phyloP scores from a whole-genome alignment of 768 basidiomycete genomes.

The Rhodotorula paludigena region DNA sequence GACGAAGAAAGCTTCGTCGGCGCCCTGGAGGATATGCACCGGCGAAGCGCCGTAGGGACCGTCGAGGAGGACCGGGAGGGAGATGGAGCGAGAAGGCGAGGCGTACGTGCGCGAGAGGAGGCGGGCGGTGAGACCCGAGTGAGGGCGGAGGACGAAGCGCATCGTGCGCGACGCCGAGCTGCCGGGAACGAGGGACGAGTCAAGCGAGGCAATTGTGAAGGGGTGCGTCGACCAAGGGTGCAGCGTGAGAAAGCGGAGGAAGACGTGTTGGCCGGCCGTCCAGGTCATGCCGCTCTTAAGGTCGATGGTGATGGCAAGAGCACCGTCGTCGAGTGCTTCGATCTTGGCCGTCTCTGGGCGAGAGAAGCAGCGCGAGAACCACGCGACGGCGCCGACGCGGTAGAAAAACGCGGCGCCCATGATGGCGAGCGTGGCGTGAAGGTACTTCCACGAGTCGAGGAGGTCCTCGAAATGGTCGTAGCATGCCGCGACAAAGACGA shows the following conservation, averaged over 20 bases:
- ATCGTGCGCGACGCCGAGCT: background rate
- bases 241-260: slow-evolving; percentile 43
- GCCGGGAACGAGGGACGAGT: slow-evolving; percentile 4
- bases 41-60: slow-evolving; percentile 41
- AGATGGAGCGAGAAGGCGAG: too few relatives aligned
- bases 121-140: slow-evolving; percentile 43
- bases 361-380: slow-evolving; percentile 40
- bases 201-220: slow-evolving; percentile 47
- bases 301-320: slow-evolving; percentile 3
- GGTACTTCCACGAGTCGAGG: slow-evolving; percentile 44
- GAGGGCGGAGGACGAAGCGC: slow-evolving; percentile 45
- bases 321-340: slow-evolving; percentile 41
- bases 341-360: slow-evolving; percentile 40
- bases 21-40: background rate
- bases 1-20: slow-evolving; percentile 45
- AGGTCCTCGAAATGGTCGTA: slow-evolving; percentile 47
- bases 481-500: slow-evolving; percentile 48
- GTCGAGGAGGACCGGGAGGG: slow-evolving; percentile 22
- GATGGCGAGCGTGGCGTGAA: slow-evolving; percentile 46
- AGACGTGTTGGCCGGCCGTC: slow-evolving; percentile 47
- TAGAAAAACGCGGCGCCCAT: slow-evolving; percentile 45
- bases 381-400: slow-evolving; percentile 44
- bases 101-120: background rate
- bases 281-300: slow-evolving; percentile 33
- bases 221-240: slow-evolving; percentile 47